These are phyloP conservation scores for Stachybotrys echinatus DNA, from an alignment of 2,329 filamentous ascomycete genomes.

Conservation along the genomic window DNA sequence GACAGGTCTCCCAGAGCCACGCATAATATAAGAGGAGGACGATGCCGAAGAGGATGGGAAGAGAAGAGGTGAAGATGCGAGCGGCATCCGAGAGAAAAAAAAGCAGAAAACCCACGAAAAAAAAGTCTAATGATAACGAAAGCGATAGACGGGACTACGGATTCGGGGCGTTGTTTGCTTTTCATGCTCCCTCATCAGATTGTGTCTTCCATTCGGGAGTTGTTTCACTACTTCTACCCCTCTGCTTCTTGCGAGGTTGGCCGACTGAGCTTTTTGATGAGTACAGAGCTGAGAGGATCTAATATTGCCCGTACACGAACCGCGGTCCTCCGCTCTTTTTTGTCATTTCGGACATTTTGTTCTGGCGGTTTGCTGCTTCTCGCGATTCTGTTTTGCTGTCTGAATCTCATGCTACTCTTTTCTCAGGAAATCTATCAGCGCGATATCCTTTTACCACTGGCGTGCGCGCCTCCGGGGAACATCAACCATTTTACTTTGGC, in stretches of 20 bases:
- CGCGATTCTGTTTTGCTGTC: not conserved
- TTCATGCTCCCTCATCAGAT: slow-evolving; percentile 43
- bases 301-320: slow-evolving; percentile 18
- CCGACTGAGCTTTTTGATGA: slow-evolving; percentile 38
- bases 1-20: slow-evolving; percentile 12
- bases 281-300: slow-evolving; percentile 34
- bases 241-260: slow-evolving; percentile 49
- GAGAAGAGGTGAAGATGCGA: slow-evolving; percentile 12
- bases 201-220: slow-evolving; percentile 41
- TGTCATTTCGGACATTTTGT: slow-evolving; percentile 12
- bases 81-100: slow-evolving; percentile 8
- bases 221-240: slow-evolving; percentile 28
- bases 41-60: not conserved
- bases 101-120: slow-evolving; percentile 14
- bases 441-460: slow-evolving; percentile 15
- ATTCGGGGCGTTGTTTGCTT: slow-evolving; percentile 26
- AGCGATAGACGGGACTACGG: slow-evolving; percentile 12
- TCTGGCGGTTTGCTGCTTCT: slow-evolving; percentile 6
- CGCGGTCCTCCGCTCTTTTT: slow-evolving; percentile 23
- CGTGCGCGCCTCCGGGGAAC: slow-evolving; percentile 11
- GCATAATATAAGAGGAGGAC: slow-evolving; percentile 8
- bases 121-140: slow-evolving; percentile 11
- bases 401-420: slow-evolving; percentile 4
- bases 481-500: slow-evolving; percentile 12
- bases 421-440: slow-evolving; percentile 15